These are phyloP conservation scores for Fomitopsis pulvina DNA, from an alignment of 768 basidiomycete species.

Conservation along the genomic window DNA sequence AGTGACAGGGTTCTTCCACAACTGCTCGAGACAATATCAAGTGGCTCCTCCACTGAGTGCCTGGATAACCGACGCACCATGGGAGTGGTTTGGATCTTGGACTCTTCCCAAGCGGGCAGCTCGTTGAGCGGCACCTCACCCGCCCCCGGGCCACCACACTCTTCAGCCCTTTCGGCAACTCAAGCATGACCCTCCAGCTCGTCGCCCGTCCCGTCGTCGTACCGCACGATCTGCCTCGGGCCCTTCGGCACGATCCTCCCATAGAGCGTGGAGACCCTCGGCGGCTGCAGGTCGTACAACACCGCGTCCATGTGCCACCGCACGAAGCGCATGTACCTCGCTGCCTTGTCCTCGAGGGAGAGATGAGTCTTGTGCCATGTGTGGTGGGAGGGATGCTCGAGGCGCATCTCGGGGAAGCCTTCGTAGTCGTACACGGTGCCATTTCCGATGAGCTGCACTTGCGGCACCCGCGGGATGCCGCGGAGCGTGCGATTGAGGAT, in stretches of 20 bases:
- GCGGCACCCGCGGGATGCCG: constrained; percentile 79
- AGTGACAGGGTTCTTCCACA: constrained; percentile 85
- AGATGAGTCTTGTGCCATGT: constrained; percentile 79
- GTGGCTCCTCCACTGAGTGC: background rate
- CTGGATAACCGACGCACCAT: constrained; percentile 26
- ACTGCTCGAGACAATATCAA: constrained; percentile 25
- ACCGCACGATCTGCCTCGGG: constrained; percentile 52
- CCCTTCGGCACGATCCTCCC: constrained; percentile 67
- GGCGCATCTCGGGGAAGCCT: constrained; percentile 61
- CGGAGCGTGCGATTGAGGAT: constrained; percentile 84
- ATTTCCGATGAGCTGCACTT: constrained; percentile 89
- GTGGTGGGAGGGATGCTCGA: constrained; percentile 79
- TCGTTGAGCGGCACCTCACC: constrained; percentile 62
- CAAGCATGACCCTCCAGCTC: constrained; percentile 72
- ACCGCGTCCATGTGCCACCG: constrained; percentile 91
- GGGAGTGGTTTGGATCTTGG: constrained; percentile 59
- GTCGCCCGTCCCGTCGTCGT: constrained; percentile 84
- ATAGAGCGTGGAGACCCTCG: constrained; percentile 79
- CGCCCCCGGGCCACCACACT: constrained; percentile 68
- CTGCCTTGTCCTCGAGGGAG: constrained; percentile 60
- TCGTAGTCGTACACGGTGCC: constrained; percentile 73
- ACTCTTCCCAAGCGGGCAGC: constrained; percentile 68
- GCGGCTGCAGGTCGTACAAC: constrained; percentile 67
- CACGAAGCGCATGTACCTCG: constrained; percentile 75
- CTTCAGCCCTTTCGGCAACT: constrained; percentile 61